phyloP scores from a whole-genome alignment of 148 eudicot genomes.

The Bassia scoparia region DNA sequence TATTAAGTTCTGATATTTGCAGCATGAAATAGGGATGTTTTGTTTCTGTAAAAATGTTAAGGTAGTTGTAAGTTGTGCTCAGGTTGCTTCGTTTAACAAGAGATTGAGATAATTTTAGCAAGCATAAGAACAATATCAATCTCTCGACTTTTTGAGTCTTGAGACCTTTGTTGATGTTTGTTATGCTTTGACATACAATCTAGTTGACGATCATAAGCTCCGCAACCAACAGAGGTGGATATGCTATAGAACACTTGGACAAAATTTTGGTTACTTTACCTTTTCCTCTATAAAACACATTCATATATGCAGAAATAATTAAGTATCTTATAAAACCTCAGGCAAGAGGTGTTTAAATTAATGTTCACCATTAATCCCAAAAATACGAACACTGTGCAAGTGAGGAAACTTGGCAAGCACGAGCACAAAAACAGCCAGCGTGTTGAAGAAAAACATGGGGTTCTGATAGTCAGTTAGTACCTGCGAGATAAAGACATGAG shows the following conservation, averaged over 20 bases:
- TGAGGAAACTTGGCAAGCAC: constrained; percentile 79
- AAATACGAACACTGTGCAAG: constrained; percentile 88
- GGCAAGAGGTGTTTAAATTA: constrained; percentile 20
- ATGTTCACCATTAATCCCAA: constrained; percentile 72
- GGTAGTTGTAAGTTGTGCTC: too few relatives aligned
- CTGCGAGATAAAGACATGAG: constrained; percentile 26
- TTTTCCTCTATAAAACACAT: constrained; percentile 7
- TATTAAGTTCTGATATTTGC: too few relatives aligned
- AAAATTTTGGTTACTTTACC: constrained; percentile 21
- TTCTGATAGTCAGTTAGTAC: constrained; percentile 72
- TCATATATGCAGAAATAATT: constrained; percentile 24
- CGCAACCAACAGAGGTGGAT: background rate
- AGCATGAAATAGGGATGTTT: too few relatives aligned
- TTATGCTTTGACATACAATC: too few relatives aligned
- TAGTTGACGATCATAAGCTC: too few relatives aligned
- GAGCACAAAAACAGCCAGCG: constrained; percentile 59
- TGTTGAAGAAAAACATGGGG: constrained; percentile 76
- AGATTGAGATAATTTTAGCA: too few relatives aligned
- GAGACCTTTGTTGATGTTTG: too few relatives aligned
- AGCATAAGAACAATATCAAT: too few relatives aligned
- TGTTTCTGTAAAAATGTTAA: too few relatives aligned
- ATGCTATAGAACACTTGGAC: constrained; percentile 5
- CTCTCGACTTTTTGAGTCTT: too few relatives aligned
- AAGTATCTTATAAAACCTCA: constrained; percentile 5
- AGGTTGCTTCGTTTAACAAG: too few relatives aligned